Conservation (phyloP, 768 basidiomycete genomes). For the Lyophyllum atratum region DNA sequence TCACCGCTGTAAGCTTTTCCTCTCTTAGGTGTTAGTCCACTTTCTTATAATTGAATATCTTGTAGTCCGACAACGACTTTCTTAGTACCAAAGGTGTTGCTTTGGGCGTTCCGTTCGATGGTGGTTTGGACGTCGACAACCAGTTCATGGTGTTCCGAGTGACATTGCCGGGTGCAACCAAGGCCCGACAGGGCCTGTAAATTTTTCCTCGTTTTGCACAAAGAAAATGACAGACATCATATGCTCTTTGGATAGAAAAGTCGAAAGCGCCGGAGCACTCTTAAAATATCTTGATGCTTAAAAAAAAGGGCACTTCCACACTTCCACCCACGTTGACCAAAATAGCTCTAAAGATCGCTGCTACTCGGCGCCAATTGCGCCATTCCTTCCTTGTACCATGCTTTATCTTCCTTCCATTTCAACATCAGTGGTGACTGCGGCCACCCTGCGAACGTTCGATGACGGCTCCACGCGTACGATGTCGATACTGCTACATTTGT, state of each 20-base stretch:
- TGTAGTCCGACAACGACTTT: conserved; percentile 64
- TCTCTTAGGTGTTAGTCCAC: background rate
- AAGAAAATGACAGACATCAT: background rate
- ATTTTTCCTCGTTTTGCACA: background rate
- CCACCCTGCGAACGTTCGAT: background rate
- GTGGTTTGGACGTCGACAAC: conserved; percentile 55
- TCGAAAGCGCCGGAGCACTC: background rate
- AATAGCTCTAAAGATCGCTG: background rate
- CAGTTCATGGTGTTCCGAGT: conserved; percentile 61
- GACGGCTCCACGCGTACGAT: background rate
- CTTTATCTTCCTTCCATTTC: background rate
- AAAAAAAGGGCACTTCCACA: background rate
- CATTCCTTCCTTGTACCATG: background rate
- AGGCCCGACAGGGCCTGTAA: conserved; percentile 3
- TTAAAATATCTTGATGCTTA: background rate
- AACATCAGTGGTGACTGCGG: background rate
- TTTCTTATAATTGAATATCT: background rate
- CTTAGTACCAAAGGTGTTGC: conserved; percentile 51
- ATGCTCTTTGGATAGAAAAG: background rate
- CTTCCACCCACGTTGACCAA: background rate
- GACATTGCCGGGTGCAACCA: conserved; percentile 44
- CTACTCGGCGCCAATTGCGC: background rate
- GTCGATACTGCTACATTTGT: background rate
- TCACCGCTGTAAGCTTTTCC: conserved; percentile 15
- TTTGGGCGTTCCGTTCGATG: conserved; percentile 49